Base-by-base conservation (phyloP, 495 filamentous ascomycete genomes). In the Darksidea phi region DNA sequence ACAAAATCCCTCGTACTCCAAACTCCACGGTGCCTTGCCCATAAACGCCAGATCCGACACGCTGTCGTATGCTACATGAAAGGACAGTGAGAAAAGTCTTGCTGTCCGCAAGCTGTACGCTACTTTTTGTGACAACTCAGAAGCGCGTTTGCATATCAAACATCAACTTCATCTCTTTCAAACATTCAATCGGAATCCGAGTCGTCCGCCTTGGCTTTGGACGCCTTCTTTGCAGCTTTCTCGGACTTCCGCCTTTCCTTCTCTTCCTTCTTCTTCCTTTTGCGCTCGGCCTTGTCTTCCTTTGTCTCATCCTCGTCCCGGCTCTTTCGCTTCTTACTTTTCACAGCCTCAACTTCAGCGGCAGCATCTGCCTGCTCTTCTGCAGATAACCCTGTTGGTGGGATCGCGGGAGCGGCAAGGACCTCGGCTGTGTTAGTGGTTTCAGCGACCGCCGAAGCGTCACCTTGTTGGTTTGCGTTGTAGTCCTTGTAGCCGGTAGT, bases 401-500 rank as follows among this genome's bases (percentile, higher is more conserved):
- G 56, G 20, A 71, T 45, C 25, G 59, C 59, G 18, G 78, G 63
- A 18, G 77, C 73, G 2, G 76, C 67, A 43, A 70, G 57, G 45
- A 75, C 70, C 7, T 81, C 78, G 18, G 74, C 67, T 54, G 72
- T 73, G 15, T 69, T 42, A 17, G 73, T 68, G 25, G 72, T 75
- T 59, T 81, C 78, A 25, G 75, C 72, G 20, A 76, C 74, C 47
- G 78, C 56, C 37, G 57, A 48, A 1, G 66, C 57, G 20, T 59
- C 62, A 12, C 57, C 64, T 20, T 32, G 25, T 0, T 50, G 55
- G 13, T 76, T 68, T 13, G 76, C 81, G 70, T 79, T 87, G 80
- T 84, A 96, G 77, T 98, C 94, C 72, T 87, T 91, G 81, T 97
- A 96, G 36, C 86, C 85, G 45, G 79, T 76, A 64, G 87, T 91